Evolutionary conservation across 2,329 filamentous ascomycete species (phyloP).

Genomic region (Neonectria sp.): DNA sequence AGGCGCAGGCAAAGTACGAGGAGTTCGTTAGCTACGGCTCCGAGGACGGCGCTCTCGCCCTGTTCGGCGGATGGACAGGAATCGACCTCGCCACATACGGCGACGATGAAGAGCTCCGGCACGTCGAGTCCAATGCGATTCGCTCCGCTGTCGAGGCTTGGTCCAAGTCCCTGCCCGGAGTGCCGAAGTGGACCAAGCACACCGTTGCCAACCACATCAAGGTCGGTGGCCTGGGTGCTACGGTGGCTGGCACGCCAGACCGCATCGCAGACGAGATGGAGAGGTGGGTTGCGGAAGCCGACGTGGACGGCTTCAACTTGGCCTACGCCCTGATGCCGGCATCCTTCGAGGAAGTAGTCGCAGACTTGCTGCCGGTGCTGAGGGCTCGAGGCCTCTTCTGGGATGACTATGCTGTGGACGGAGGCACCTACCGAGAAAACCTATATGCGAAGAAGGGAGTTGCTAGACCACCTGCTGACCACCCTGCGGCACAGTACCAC

Average conservation of each 20-base stretch:
- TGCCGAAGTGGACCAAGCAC: constrained; percentile 43
- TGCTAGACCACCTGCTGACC: constrained; percentile 54
- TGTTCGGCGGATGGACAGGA: constrained; percentile 79
- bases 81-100: constrained; percentile 73
- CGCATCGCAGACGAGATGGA: constrained; percentile 53
- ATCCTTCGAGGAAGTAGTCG: constrained; percentile 77
- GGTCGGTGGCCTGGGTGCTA: constrained; percentile 51
- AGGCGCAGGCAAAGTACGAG: constrained; percentile 65
- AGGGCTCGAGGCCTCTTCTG: constrained; percentile 70
- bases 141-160: constrained; percentile 65
- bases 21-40: constrained; percentile 70
- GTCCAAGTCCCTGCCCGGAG: constrained; percentile 55
- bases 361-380: constrained; percentile 75
- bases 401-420: constrained; percentile 61
- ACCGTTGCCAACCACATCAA: constrained; percentile 52
- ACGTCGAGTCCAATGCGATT: constrained; percentile 74
- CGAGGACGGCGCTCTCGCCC: constrained; percentile 73
- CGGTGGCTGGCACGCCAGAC: constrained; percentile 49
- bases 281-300: constrained; percentile 64
- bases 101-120: constrained; percentile 74
- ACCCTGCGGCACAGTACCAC: constrained; percentile 57
- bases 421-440: constrained; percentile 61
- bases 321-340: constrained; percentile 61
- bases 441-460: constrained; percentile 55
- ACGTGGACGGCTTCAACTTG: constrained; percentile 72